These are phyloP conservation scores for Candida pseudoviswanathii DNA, from an alignment of 1,139 yeast genomes.

Conservation along the genomic window DNA sequence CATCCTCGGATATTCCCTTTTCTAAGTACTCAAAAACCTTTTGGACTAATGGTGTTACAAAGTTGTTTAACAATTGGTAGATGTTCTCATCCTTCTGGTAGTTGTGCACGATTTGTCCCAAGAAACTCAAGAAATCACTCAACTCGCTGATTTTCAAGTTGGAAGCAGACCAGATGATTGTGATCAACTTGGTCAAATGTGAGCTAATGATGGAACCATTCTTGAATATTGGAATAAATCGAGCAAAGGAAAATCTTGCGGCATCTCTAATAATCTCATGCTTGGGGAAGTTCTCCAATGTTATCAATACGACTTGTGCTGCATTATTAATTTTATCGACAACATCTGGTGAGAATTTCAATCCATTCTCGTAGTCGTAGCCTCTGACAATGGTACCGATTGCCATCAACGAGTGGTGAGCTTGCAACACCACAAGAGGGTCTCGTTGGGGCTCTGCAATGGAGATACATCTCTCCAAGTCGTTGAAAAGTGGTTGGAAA, in stretches of 20 bases:
- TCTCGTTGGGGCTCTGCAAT: conserved; percentile 37
- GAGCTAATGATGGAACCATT: conserved; percentile 36
- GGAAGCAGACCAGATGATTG: conserved; percentile 69
- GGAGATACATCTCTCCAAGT: conserved; percentile 64
- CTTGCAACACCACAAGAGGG: conserved; percentile 59
- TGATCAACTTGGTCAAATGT: conserved; percentile 72
- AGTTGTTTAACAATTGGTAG: conserved; percentile 70
- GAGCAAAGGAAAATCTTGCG: conserved; percentile 81
- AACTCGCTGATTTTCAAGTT: conserved; percentile 66
- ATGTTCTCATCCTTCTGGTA: conserved; percentile 68
- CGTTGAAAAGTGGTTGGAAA: conserved; percentile 76
- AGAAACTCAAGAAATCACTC: conserved; percentile 78
- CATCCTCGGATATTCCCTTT: conserved; percentile 21
- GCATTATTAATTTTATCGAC: conserved; percentile 65
- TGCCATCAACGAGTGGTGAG: conserved; percentile 86
- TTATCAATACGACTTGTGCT: conserved; percentile 81
- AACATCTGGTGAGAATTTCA: conserved; percentile 34
- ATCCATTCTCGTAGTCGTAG: conserved; percentile 50
- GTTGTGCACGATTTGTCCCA: conserved; percentile 85
- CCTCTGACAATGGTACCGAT: conserved; percentile 91
- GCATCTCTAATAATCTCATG: conserved; percentile 80
- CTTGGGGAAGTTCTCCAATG: conserved; percentile 72
- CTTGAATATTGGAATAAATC: conserved; percentile 74
- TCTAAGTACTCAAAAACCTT: conserved; percentile 62
- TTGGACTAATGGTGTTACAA: conserved; percentile 71